Evolutionary conservation across 192 early-diverging fungal genomes (phyloP), one percentile per base, ranked within the genome.

Genomic region (Gigaspora rosea): DNA sequence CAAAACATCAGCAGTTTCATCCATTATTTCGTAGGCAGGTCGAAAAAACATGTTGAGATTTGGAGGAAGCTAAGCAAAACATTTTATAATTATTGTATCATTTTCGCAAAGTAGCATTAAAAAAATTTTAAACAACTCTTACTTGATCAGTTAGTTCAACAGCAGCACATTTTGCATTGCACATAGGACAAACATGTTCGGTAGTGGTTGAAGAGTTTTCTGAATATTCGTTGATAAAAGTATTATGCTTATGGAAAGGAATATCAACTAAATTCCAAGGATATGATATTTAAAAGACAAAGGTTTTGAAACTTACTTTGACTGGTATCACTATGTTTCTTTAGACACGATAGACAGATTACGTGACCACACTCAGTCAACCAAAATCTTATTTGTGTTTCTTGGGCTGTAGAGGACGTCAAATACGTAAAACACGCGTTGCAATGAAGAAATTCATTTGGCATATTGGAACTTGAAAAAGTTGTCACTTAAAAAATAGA

Each of bases 341-440:
- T 54, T 46, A 46, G 18, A 47, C 71, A 73, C 27, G 4, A 6
- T 9, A 58, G 35, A 48, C 71, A 73, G 35, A 59, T 35, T 32
- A 73, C 18, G 58, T 73, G 71, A 0, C 71, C 71, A 59, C 71
- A 73, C 18, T 59, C 71, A 41, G 71, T 73, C n/a, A 73, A 59
- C 71, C 71, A 73, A 73, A 73, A 73, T 10, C 56, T 52, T n/a
- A 58, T 27, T 54, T 73, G n/a, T 13, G 36, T 3, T 73, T 71
- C 69, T 33, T 71, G 41, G 41, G 41, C 41, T 2, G 41, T 52
- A 4, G 48, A 20, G 27, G 35, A 36, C 10, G 54, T 35, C 0
- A 54, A 47, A 58, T 73, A 73, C 9, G 12, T 9, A 58, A 59
- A 47, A 58, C 71, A 73, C 2, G 33, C 27, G n/a, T 73, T 73